phyloP scores from a whole-genome alignment of 2,329 filamentous ascomycete genomes.

The Colletotrichum brevisporum region DNA sequence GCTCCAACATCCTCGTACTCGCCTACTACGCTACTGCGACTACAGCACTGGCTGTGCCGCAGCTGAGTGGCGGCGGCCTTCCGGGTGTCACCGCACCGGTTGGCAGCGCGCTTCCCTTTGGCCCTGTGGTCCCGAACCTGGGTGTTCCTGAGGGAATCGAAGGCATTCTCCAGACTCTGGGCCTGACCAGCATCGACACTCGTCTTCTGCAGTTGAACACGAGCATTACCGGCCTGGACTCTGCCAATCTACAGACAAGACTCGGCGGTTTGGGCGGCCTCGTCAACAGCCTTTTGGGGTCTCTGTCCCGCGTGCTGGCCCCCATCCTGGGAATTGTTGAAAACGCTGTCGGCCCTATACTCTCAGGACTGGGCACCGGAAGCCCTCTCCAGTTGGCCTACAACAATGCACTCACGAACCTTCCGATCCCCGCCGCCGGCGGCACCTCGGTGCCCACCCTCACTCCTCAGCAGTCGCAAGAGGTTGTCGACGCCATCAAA shows the following conservation, averaged over 20 bases:
- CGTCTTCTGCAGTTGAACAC: not conserved
- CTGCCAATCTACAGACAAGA: not conserved
- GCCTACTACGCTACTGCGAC: not conserved
- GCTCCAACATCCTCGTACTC: not conserved
- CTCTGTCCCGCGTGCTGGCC: not conserved
- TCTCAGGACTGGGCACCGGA: not conserved
- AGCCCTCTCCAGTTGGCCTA: not conserved
- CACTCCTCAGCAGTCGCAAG: not conserved
- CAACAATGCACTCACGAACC: not conserved
- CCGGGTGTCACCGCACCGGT: not conserved
- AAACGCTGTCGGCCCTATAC: not conserved
- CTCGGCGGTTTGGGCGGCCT: not conserved
- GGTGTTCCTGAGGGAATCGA: too few relatives aligned
- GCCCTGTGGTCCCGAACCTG: not conserved
- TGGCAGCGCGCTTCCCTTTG: not conserved
- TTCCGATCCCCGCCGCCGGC: not conserved
- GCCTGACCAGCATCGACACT: not conserved
- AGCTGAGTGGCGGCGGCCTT: not conserved
- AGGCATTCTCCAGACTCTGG: not conserved
- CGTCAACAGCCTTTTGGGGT: not conserved
- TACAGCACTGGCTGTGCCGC: not conserved
- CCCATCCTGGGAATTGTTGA: not conserved
- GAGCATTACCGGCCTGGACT: not conserved
- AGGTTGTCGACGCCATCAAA: not conserved
- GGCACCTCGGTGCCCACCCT: not conserved